These are phyloP conservation scores for Tetracladium setigerum DNA, from an alignment of 495 filamentous ascomycete genomes.

Conservation along the genomic window DNA sequence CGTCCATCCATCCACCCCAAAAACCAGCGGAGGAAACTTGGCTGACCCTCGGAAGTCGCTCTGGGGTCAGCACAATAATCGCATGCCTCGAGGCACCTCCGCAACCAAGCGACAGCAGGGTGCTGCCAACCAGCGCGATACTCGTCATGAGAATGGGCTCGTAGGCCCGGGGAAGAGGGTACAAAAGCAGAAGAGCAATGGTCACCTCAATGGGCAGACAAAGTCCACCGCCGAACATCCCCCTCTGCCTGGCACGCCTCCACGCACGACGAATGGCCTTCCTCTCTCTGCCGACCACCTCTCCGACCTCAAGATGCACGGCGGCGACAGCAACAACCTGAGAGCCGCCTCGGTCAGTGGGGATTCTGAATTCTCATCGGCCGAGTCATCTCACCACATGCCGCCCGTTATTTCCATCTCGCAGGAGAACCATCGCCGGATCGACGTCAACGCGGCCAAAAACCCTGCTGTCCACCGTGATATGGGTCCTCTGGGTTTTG, in stretches of 20 bases:
- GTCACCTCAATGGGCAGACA: constrained; percentile 32
- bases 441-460: constrained; percentile 60
- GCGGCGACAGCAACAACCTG: constrained; percentile 20
- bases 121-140: constrained; percentile 62
- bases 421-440: constrained; percentile 46
- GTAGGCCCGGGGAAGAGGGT: constrained; percentile 81
- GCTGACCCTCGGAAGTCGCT: constrained; percentile 22
- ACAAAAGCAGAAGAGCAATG: constrained; percentile 39
- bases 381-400: constrained; percentile 35
- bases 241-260: constrained; percentile 30
- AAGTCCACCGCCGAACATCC: constrained; percentile 20
- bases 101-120: constrained; percentile 56
- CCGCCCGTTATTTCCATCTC: constrained; percentile 28
- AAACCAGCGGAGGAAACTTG: neutral
- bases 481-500: constrained; percentile 59
- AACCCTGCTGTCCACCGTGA: constrained; percentile 56
- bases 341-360: constrained; percentile 40
- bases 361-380: constrained; percentile 43
- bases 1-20: no score
- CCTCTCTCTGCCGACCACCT: constrained; percentile 23
- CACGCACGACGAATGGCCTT: constrained; percentile 26
- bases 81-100: constrained; percentile 48
- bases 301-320: constrained; percentile 28
- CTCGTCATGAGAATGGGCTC: constrained; percentile 80
- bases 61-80: constrained; percentile 46